Conservation (phyloP, 495 filamentous ascomycete genomes). For the Bathelium albidoporum region DNA sequence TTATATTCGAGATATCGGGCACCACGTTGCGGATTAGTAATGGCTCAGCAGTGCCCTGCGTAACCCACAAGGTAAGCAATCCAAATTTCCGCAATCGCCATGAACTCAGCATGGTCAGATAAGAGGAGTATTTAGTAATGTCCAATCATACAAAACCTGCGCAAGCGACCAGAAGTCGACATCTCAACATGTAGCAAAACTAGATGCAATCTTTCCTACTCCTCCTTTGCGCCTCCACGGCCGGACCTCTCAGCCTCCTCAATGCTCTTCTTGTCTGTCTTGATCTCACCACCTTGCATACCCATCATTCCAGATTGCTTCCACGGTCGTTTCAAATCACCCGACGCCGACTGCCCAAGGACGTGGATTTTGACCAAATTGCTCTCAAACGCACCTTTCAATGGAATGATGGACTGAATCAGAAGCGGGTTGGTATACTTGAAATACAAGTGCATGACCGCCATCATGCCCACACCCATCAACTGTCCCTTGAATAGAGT, state of each 20-base stretch:
- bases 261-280: constrained; percentile 94
- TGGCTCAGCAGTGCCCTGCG: too few species aligned
- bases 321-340: constrained; percentile 91
- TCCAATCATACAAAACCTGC: too few species aligned
- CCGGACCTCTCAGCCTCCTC: constrained; percentile 33
- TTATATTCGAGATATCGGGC: too few species aligned
- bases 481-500: constrained; percentile 73
- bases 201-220: constrained; percentile 18
- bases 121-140: too few species aligned
- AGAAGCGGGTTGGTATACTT: constrained; percentile 98
- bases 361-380: constrained; percentile 94
- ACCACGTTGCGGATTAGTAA: too few species aligned
- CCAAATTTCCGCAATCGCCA: too few species aligned
- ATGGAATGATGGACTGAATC: constrained; percentile 95
- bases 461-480: constrained; percentile 97
- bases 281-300: constrained; percentile 66
- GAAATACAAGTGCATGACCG: constrained; percentile 95
- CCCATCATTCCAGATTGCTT: constrained; percentile 60
- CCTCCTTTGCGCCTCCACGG: constrained; percentile 34
- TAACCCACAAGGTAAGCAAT: too few species aligned
- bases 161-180: too few species aligned
- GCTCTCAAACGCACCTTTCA: constrained; percentile 88
- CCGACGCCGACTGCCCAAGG: constrained; percentile 77
- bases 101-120: too few species aligned
- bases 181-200: not conserved